Conservation (phyloP, 2,329 filamentous ascomycete genomes). For the Calonectria hawksworthii region DNA sequence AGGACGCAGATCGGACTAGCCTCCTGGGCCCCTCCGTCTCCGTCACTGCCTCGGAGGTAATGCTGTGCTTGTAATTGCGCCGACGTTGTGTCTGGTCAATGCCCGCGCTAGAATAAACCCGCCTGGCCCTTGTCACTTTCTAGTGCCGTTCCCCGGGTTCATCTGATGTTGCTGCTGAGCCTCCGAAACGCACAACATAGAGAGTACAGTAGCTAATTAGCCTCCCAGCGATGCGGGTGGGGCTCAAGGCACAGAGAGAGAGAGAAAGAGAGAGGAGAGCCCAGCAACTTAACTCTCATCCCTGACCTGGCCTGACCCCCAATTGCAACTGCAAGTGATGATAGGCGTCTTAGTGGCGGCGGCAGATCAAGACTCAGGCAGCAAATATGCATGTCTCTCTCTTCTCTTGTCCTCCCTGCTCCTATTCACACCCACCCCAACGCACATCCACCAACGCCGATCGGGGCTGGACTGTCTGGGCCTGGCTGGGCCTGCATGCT, state of each 20-base stretch:
- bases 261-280: too few relatives aligned
- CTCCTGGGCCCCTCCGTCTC: too few relatives aligned
- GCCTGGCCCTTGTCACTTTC: not conserved
- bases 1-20: not conserved
- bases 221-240: not conserved
- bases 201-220: not conserved
- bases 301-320: too few relatives aligned
- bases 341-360: not conserved
- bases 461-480: not conserved
- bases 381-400: not conserved
- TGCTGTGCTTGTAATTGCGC: not conserved
- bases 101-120: not conserved
- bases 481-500: not conserved
- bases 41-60: not conserved
- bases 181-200: not conserved
- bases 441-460: not conserved
- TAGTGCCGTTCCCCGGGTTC: constrained; percentile 2
- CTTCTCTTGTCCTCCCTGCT: not conserved
- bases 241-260: not conserved
- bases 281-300: too few relatives aligned
- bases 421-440: not conserved
- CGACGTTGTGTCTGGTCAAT: not conserved
- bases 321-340: not conserved
- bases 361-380: not conserved
- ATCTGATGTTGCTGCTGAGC: not conserved